Conservation (phyloP, 2,329 filamentous ascomycete genomes). For the Claviceps maximensis region DNA sequence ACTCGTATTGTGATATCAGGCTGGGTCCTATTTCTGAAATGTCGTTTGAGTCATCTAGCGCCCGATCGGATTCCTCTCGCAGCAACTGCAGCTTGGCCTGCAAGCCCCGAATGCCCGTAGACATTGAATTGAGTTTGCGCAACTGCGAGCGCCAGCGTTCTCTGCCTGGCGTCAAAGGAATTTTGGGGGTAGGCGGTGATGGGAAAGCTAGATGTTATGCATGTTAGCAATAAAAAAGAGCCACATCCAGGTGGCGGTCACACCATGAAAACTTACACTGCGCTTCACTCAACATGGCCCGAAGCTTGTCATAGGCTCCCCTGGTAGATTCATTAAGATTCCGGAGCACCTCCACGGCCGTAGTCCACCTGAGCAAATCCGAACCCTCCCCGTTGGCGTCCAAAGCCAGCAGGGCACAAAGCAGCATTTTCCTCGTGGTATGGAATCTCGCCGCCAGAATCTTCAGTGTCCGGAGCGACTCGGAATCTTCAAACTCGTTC, state of each 20-base stretch:
- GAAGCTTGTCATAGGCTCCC: conserved; percentile 51
- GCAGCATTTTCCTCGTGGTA: conserved; percentile 66
- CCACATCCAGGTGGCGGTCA: too few species aligned
- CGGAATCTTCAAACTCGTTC: conserved; percentile 59
- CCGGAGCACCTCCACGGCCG: conserved; percentile 62
- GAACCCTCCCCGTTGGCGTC: conserved; percentile 66
- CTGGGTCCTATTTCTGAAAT: conserved; percentile 64
- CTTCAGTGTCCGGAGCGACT: conserved; percentile 69
- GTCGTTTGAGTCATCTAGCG: conserved; percentile 59
- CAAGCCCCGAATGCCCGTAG: conserved; percentile 77
- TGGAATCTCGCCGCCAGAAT: conserved; percentile 70
- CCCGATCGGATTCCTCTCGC: conserved; percentile 74
- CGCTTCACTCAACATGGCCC: conserved; percentile 61
- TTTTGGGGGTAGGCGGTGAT: conserved; percentile 41
- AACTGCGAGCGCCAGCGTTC: conserved; percentile 80
- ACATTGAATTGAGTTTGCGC: conserved; percentile 76
- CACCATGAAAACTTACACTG: conserved; percentile 54
- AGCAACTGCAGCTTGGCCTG: conserved; percentile 91
- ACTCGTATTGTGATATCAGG: conserved; percentile 84
- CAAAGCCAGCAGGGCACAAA: conserved; percentile 81
- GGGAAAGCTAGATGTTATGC: conserved; percentile 34
- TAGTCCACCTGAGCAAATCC: conserved; percentile 68
- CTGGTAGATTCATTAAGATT: conserved; percentile 48
- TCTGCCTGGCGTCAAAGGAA: conserved; percentile 54
- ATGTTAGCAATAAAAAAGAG: background rate